Conservation (phyloP, 768 basidiomycete species). For the Xanthoconium purpureum region DNA sequence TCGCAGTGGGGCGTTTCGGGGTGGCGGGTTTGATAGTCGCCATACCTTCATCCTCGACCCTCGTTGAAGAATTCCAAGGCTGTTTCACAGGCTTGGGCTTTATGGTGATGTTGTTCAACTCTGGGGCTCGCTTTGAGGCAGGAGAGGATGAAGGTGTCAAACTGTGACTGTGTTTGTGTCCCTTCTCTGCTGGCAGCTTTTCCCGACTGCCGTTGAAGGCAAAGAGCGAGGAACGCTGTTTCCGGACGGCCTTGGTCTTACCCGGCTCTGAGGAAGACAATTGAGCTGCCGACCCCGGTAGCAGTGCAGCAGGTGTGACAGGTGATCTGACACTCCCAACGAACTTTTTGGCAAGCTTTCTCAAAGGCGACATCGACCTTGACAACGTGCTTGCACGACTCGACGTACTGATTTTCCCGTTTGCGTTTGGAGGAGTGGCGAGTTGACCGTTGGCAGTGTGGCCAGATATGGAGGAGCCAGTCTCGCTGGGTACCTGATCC, state of each 20-base stretch:
- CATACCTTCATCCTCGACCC: conserved; percentile 52
- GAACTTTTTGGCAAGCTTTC: conserved; percentile 72
- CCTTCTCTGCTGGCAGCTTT: conserved; percentile 52
- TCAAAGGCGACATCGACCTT: conserved; percentile 75
- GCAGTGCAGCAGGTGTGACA: conserved; percentile 42
- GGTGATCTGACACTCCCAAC: conserved; percentile 46
- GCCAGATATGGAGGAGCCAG: conserved; percentile 66
- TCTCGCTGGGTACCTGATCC: conserved; percentile 61
- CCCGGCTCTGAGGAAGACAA: conserved; percentile 55
- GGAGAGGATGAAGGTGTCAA: conserved; percentile 71
- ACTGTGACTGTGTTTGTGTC: conserved; percentile 69
- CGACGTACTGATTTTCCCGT: conserved; percentile 39
- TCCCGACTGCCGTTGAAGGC: conserved; percentile 42
- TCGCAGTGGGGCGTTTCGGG: conserved; percentile 46
- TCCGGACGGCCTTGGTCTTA: conserved; percentile 37
- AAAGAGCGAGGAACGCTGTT: conserved; percentile 66
- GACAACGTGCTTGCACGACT: conserved; percentile 50
- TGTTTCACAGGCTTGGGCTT: conserved; percentile 45
- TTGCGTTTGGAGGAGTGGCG: conserved; percentile 58
- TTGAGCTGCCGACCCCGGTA: conserved; percentile 39
- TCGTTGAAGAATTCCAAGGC: conserved; percentile 81
- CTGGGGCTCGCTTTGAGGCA: conserved; percentile 30
- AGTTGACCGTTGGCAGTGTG: conserved; percentile 57
- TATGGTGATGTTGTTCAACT: conserved; percentile 39
- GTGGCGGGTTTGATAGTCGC: conserved; percentile 48